A percentile compares a stretch with the other conserved stretches of the same genome.
phyloP scores from a whole-genome alignment of 2,329 filamentous ascomycete genomes.

The Colletotrichum endophyticum region DNA sequence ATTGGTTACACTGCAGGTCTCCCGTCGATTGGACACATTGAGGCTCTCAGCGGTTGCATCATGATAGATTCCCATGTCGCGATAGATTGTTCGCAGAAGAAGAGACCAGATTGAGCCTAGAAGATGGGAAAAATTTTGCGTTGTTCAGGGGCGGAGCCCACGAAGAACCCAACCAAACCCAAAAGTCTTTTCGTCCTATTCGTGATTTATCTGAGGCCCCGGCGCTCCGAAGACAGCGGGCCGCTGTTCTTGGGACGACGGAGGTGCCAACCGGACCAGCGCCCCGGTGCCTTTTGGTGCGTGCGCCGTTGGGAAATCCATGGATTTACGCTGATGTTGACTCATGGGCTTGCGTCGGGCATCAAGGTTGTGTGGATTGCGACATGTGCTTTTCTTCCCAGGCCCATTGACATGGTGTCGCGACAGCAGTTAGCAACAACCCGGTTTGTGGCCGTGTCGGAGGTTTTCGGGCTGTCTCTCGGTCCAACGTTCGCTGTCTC shows the following conservation, averaged over 20 bases:
- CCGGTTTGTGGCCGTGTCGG: neutral
- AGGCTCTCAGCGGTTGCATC: neutral
- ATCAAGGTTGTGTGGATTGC: neutral
- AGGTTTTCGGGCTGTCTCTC: neutral
- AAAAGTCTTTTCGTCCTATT: neutral
- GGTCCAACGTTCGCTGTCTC: neutral
- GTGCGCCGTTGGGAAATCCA: neutral
- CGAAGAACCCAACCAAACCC: neutral
- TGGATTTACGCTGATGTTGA: neutral
- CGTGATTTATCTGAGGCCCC: neutral
- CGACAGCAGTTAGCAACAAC: neutral
- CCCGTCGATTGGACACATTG: neutral
- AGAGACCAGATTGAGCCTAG: neutral
- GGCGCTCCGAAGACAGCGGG: neutral
- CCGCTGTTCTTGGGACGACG: neutral
- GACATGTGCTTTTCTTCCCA: neutral
- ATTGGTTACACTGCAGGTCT: neutral
- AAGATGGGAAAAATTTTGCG: neutral
- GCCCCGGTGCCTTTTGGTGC: neutral
- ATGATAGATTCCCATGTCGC: neutral
- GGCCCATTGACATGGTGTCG: neutral
- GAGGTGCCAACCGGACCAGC: neutral
- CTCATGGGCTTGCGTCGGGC: neutral
- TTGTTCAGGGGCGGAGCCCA: neutral
- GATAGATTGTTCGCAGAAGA: neutral